Base-by-base conservation (phyloP, 306 rosid species). In the Styphnolobium japonicum region DNA sequence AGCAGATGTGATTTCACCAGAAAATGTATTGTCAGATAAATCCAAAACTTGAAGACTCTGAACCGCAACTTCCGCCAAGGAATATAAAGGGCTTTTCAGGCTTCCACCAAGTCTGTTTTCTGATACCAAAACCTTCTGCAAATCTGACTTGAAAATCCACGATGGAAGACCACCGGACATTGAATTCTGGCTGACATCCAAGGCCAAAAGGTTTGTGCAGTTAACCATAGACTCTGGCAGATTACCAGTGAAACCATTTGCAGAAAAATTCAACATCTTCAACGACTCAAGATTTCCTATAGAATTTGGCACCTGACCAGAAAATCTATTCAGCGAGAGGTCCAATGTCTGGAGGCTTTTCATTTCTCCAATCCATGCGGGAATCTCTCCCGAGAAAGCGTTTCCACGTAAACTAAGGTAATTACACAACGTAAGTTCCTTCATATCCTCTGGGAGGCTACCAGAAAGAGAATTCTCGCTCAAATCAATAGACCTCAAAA, bases 401-500 rank as follows among this genome's bases (percentile, higher is more conserved):
- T 96, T 96, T 40, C 81, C 83, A 23, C 82, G 73, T 81, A 96
- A 71, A 81, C 83, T 88, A 11, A 93, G 83, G 80, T 73, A 85
- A 75, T 67, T 75, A 84, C 98, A 93, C 81, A 96, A 71, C 10
- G 86, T 51, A 51, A 96, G 92, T 3, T 75, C 81, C 89, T 80
- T 87, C 86, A 96, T 78, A 78, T 88, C 89, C 67, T 67, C 90
- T 4, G 99, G 99, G 4, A 96, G 55, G 34, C 60, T 52, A 5
- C 98, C 96, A 21, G 89, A 84, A 73, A 96, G 76, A 10, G 87
- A 88, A 86, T 96, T 96, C 61, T 86, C 93, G 61, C 98, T 80
- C 5, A 96, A 85, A 87, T 96, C 98, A 84, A 96, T 53, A 56
- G 90, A 91, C 88, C 97, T 89, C 89, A 93, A 84, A 77, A 93